Base-by-base conservation (phyloP, 2,329 filamentous ascomycete species). In the Aspergillus intermedius region DNA sequence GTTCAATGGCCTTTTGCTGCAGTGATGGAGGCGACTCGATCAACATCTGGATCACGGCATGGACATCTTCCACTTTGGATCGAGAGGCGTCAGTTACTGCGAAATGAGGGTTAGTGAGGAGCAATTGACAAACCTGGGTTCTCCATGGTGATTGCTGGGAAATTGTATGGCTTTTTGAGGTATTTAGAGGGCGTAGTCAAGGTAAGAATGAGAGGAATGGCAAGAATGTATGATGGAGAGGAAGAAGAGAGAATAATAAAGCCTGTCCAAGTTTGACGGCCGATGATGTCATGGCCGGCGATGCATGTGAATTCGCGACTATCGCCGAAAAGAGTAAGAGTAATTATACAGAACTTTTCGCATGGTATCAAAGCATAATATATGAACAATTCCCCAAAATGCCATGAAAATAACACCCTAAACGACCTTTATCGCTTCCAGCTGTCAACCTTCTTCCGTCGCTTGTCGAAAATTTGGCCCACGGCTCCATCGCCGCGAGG, bases 1-100 rank as follows among this genome's bases (percentile, higher is more conserved):
- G 75, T 49, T 86, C 75, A 21, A 95, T 73, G 0, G 85, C 75
- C 3, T 76, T 71, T 48, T 77, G 71, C 66, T 94, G 89, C 30
- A 85, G 71, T 1, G 78, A 74, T 0, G 84, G 83, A 0, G 78
- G 76, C 42, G 85, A 83, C 63, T 86, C 81, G 37, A 81, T 84
- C 49, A 95, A 78, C 32, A 78, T 73, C 50, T 77, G 77, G 65
- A 95, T 87, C 46, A 95, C 75, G 9, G 68, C 65, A 19, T 74
- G 62, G 56, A 91, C 85, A 53, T 94, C 84, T 46, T 69, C 60
- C 22, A 75, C 74, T 74, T 46, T 39, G 44, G n/a, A 25, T n/a
- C 5, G 22, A 13, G 5, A 15, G 10, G 4, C 19, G n/a, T 17
- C 13, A 42, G 21, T 25, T 22, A 32, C 25, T 30, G 9, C 3